Evolutionary conservation across 2,329 filamentous ascomycete species (phyloP).

Genomic region (Magnaporthiopsis incrustans): DNA sequence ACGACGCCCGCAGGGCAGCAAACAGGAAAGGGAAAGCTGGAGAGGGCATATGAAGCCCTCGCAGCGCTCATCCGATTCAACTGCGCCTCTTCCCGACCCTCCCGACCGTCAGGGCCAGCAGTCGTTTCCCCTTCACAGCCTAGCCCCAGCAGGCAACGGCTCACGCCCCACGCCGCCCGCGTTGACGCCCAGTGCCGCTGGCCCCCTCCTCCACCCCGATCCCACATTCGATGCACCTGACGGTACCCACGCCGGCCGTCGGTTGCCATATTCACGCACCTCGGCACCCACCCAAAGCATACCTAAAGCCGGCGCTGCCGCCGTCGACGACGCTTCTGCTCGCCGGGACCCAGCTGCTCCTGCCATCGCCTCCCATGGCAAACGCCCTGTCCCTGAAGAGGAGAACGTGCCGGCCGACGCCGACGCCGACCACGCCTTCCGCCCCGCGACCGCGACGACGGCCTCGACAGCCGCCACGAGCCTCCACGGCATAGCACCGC

Average conservation of each 20-base stretch:
- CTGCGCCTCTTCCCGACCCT: slow-evolving; percentile 10
- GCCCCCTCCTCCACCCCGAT: slow-evolving; percentile 3
- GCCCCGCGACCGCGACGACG: slow-evolving; percentile 13
- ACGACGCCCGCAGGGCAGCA: neutral
- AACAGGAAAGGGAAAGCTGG: neutral
- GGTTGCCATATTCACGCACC: slow-evolving; percentile 1
- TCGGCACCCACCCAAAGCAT: slow-evolving; percentile 1
- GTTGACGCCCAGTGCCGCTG: neutral
- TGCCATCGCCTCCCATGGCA: slow-evolving; percentile 8
- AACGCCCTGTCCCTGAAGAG: slow-evolving; percentile 1
- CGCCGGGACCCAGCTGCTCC: neutral
- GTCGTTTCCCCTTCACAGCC: slow-evolving; percentile 12
- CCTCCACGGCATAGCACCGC: slow-evolving; percentile 12
- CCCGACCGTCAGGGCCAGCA: slow-evolving; percentile 7
- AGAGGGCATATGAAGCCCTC: slow-evolving; percentile 2
- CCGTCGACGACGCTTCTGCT: neutral
- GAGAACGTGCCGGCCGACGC: slow-evolving; percentile 3
- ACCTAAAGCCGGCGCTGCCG: neutral
- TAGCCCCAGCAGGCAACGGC: slow-evolving; percentile 8
- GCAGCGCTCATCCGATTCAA: slow-evolving; percentile 4
- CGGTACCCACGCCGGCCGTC: slow-evolving; percentile 4
- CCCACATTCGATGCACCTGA: slow-evolving; percentile 8
- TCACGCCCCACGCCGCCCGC: slow-evolving; percentile 8
- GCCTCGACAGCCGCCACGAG: slow-evolving; percentile 12
- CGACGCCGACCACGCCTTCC: slow-evolving; percentile 6